Evolutionary conservation across 1,139 yeast genomes (phyloP).

Genomic region (Suhomyces bokatorum): DNA sequence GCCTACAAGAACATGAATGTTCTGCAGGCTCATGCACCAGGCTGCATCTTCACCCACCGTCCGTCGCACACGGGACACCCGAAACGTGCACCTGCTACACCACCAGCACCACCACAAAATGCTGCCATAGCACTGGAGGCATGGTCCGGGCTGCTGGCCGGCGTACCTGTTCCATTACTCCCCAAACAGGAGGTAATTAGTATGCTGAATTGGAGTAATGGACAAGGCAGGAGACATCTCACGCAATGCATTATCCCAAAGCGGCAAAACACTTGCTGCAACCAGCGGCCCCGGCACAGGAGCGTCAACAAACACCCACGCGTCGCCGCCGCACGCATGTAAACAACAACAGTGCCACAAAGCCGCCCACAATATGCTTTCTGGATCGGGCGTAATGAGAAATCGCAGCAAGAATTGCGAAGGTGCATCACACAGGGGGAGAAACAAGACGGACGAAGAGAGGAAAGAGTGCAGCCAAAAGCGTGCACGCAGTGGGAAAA

Average conservation of each 20-base stretch:
- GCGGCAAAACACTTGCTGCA: slow-evolving; percentile 11
- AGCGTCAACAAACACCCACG: slow-evolving; percentile 10
- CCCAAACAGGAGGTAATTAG: slow-evolving; percentile 4
- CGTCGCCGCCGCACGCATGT: slow-evolving; percentile 7
- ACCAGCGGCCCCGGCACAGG: slow-evolving; percentile 7
- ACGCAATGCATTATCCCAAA: slow-evolving; percentile 9
- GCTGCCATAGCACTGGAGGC: no score
- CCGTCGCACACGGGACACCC: no score
- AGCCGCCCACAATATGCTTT: slow-evolving; percentile 8
- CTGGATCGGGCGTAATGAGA: slow-evolving; percentile 12
- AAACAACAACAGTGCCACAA: slow-evolving; percentile 13
- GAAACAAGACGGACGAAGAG: not conserved
- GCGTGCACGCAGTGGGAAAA: no score
- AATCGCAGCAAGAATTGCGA: slow-evolving; percentile 11
- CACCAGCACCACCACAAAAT: no score
- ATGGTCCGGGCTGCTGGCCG: no score
- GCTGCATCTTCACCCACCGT: no score
- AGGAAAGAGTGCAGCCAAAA: no score
- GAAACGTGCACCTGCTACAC: no score
- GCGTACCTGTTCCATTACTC: no score
- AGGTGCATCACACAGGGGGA: not conserved
- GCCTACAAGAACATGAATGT: no score
- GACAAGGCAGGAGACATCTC: slow-evolving; percentile 1
- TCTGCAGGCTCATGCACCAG: no score
- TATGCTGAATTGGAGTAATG: slow-evolving; percentile 9